Evolutionary conservation across 352 stramenopile genomes (phyloP).

Genomic region (Phytophthora ramorum): DNA sequence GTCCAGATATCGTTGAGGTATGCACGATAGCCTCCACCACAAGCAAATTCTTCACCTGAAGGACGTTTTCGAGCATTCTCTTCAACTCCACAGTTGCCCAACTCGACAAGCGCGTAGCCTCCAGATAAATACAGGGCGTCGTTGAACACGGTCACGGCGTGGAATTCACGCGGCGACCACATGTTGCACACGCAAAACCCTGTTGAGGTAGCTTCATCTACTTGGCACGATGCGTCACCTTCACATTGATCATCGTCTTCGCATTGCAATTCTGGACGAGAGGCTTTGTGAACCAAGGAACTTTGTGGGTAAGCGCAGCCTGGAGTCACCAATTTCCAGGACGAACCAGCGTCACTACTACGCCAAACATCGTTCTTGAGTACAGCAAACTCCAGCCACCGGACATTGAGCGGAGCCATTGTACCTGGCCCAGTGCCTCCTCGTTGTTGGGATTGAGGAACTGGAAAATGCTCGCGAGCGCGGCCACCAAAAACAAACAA

Average conservation of each 20-base stretch:
- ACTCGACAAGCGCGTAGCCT: slow-evolving; percentile 68
- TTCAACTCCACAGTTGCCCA: slow-evolving; percentile 72
- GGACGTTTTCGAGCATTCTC: slow-evolving; percentile 56
- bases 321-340: slow-evolving; percentile 76
- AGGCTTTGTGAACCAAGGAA: slow-evolving; percentile 58
- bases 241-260: slow-evolving; percentile 73
- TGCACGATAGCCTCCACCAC: slow-evolving; percentile 63
- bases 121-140: slow-evolving; percentile 60
- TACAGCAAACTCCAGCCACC: slow-evolving; percentile 72
- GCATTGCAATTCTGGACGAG: slow-evolving; percentile 53
- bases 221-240: slow-evolving; percentile 62
- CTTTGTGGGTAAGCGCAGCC: slow-evolving; percentile 67
- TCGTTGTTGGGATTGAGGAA: slow-evolving; percentile 58
- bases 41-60: slow-evolving; percentile 70
- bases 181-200: slow-evolving; percentile 77
- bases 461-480: slow-evolving; percentile 63
- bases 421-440: slow-evolving; percentile 39
- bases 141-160: slow-evolving; percentile 58
- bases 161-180: slow-evolving; percentile 80
- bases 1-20: slow-evolving; percentile 82
- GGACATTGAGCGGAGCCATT: slow-evolving; percentile 41
- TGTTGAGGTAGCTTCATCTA: slow-evolving; percentile 49
- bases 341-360: slow-evolving; percentile 71
- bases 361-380: slow-evolving; percentile 86
- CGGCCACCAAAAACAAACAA: slow-evolving; percentile 69